Evolutionary conservation across 1,284 basidiomycete species (phyloP), one percentile per base, ranked within the genome.

Genomic region (Neonothopanus nambi): DNA sequence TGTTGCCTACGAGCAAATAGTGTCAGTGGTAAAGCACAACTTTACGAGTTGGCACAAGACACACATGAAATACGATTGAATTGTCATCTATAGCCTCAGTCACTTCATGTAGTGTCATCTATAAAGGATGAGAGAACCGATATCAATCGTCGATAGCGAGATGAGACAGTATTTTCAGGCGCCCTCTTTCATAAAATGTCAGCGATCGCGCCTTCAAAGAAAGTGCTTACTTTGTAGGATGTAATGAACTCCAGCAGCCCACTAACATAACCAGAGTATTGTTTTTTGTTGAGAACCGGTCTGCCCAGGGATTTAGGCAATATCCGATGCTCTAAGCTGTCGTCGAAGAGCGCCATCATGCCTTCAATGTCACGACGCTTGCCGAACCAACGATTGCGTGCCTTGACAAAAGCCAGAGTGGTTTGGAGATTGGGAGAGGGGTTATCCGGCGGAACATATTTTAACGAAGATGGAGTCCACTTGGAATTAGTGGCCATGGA

Each of bases 251-350:
- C 62, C 44, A 65, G 59, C 11, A 71, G 28, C 8, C 59, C 63
- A 30, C 54, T 61, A 48, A 71, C 57, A 50, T 72, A 71, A 21
- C 66, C 63, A 24, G 59, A 50, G 50, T 72, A 73, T 36, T 68
- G 64, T n/a, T 62, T 63, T 49, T 71, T 72, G 56, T 65, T 69
- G 33, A 73, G 60, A 11, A 72, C 67, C 12, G 70, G 70, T 40
- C 67, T 62, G 28, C 61, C 63, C 15, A 74, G 53, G n/a, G 67
- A 67, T 30, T 61, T 59, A 2, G 72, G 73, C 3, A 73, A 59
- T 39, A 71, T 70, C 3, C 67, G 63, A 52, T 73, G 70, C 41
- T 69, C 68, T 5, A 73, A 61, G 18, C 54, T 55, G 1, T 68
- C 65, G 56, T 71, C 69, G 52, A 70, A 72, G 18, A 65, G 59